Evolutionary conservation across 2,329 filamentous ascomycete genomes (phyloP), one percentile per base, ranked within the genome.

Genomic region (Claviceps africana): DNA sequence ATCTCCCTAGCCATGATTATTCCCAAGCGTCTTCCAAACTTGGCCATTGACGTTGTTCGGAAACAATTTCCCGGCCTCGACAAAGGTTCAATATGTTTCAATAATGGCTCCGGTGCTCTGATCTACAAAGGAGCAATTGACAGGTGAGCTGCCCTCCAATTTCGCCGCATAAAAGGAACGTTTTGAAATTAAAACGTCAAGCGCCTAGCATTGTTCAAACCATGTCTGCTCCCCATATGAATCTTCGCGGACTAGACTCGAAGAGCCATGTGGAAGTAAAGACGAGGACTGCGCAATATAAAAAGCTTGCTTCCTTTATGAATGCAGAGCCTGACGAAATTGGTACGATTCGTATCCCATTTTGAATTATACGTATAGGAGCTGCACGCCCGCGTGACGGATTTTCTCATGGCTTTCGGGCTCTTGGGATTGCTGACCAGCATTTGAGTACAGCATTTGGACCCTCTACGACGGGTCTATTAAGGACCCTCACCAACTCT

Each of bases 381-480:
- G 8, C 2, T 45, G 15, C 7, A 31, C 13, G 13, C 21, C 5
- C 13, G 1, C 22, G 13, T 44, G 22, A 22, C 13, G 22, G 22
- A 5, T n/a, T 30, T 5, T n/a, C 17, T 10, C 2, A 30, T 10
- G 15, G 3, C 22, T 25, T 15, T 15, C 9, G 9, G 40, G 8
- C n/a, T 22, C 19, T 15, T 7, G 6, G 21, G 22, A 10, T 43
- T 43, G 4, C 43, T 45, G 15, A 45, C 43, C 11, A 30, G 6
- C 15, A 3, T 31, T 3, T 30, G 5, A 15, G 21, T 39, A n/a
- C 8, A 53, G 84, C 85, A 46, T 75, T 88, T 51, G 86, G 86
- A 1, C 70, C 82, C 0, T 87, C 86, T 2, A 86, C 86, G 0
- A 90, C 86, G 0, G 85, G 88, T 62, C 75, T 89, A 10, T 79